Conservation (phyloP, 2,329 filamentous ascomycete genomes). For the Knoxdaviesia capensis region DNA sequence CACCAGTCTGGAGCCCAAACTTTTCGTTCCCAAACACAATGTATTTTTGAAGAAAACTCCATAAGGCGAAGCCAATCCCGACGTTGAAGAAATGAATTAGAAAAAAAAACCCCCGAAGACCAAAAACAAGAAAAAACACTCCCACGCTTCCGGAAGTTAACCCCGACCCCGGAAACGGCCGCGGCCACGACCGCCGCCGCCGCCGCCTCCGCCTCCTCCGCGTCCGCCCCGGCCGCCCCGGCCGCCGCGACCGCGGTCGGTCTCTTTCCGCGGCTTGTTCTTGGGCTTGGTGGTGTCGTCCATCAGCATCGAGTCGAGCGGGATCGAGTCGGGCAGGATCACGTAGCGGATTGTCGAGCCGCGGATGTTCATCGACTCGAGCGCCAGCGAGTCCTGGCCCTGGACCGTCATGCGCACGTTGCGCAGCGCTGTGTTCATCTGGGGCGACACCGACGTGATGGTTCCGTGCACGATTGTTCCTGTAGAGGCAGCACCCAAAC, state of each 20-base stretch:
- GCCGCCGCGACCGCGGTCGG: conserved; percentile 34
- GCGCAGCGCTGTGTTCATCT: conserved; percentile 95
- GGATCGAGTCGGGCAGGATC: conserved; percentile 88
- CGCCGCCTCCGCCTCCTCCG: conserved; percentile 29
- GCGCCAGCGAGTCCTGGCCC: conserved; percentile 66
- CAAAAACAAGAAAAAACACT: neutral
- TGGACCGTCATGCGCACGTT: conserved; percentile 92
- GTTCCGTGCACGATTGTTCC: conserved; percentile 94
- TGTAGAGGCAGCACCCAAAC: conserved; percentile 14
- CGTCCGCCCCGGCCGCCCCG: conserved; percentile 33
- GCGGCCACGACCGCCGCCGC: conserved; percentile 31
- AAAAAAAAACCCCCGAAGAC: neutral
- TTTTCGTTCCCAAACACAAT: too few relatives aligned
- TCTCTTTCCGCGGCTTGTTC: conserved; percentile 97
- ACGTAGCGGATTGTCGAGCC: conserved; percentile 92
- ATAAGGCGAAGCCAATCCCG: neutral
- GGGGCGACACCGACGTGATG: conserved; percentile 86
- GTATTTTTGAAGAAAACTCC: too few relatives aligned
- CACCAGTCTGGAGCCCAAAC: too few relatives aligned
- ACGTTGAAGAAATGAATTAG: neutral
- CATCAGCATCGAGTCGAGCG: conserved; percentile 84
- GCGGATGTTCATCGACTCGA: conserved; percentile 93
- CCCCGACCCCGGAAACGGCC: conserved; percentile 18
- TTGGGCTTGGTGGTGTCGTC: conserved; percentile 97
- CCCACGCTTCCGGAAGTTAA: conserved; percentile 2